These are phyloP conservation scores for Apiosordaria backusii DNA, from an alignment of 495 filamentous ascomycete genomes.

Conservation along the genomic window DNA sequence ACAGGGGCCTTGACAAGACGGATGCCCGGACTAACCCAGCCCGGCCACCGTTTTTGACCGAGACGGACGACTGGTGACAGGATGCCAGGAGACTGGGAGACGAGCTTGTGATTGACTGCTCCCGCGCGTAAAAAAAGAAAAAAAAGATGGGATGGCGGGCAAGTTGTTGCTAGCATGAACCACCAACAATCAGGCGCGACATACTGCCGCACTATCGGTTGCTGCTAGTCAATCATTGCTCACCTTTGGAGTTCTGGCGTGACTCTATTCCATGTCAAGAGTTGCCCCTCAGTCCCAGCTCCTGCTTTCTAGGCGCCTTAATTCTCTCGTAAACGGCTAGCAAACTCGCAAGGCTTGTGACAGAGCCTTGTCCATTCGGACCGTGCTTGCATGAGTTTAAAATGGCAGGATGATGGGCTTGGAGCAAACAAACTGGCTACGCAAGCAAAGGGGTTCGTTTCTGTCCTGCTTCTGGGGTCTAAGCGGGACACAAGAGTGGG, in stretches of 20 bases:
- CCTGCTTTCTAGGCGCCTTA: background rate
- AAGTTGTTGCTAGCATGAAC: background rate
- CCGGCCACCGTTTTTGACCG: background rate
- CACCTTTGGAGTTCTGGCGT: constrained; percentile 4
- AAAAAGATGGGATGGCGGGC: background rate
- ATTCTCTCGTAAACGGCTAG: background rate
- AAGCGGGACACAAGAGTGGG: background rate
- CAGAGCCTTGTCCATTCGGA: background rate
- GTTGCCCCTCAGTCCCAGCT: background rate
- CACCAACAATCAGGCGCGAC: constrained; percentile 5
- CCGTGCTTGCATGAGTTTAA: constrained; percentile 11
- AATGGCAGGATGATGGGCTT: constrained; percentile 9
- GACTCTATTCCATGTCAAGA: constrained; percentile 2
- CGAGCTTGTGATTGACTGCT: too few species aligned
- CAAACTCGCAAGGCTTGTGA: constrained; percentile 3
- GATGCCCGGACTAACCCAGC: background rate
- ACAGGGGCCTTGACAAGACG: background rate
- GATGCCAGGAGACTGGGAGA: background rate
- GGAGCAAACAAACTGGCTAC: constrained; percentile 11
- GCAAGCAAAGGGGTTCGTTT: too few species aligned
- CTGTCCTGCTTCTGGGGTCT: background rate
- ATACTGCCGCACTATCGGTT: constrained; percentile 16
- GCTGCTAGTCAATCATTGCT: constrained; percentile 15
- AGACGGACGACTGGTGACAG: background rate
- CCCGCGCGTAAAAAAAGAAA: background rate